phyloP scores from a whole-genome alignment of 345 rosid genomes.

The Gossypium arboreum region DNA sequence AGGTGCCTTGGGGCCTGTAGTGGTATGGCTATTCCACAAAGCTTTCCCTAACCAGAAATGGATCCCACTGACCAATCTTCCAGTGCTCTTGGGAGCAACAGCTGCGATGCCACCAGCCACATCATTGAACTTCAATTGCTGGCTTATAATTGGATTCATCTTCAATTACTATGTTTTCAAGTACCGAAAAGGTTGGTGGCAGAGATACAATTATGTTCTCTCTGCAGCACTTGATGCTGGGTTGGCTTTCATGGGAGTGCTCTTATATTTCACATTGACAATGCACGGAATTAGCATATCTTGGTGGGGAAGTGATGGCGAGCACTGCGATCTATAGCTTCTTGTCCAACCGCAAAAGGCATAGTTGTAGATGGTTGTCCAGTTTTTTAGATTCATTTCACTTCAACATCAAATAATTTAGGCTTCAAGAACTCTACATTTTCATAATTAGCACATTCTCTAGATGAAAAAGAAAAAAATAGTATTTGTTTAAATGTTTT shows the following conservation, averaged over 20 bases:
- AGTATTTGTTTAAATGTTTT: neutral
- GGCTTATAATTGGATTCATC: conserved; percentile 39
- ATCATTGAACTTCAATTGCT: conserved; percentile 47
- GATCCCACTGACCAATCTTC: too few species aligned
- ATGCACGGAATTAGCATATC: conserved; percentile 24
- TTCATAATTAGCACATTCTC: neutral
- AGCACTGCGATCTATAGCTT: conserved; percentile 46
- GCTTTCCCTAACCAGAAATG: too few species aligned
- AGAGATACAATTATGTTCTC: conserved; percentile 54
- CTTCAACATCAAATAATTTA: neutral
- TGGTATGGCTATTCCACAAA: too few species aligned
- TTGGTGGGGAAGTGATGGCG: conserved; percentile 54
- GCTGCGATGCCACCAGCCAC: conserved; percentile 51
- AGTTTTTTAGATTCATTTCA: conserved; percentile 12
- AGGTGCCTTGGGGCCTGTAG: too few species aligned
- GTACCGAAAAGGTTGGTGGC: conserved; percentile 53
- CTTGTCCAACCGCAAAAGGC: conserved; percentile 55
- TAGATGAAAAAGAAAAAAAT: neutral
- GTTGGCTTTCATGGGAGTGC: conserved; percentile 54
- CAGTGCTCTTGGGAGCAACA: too few species aligned
- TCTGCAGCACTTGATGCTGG: conserved; percentile 63
- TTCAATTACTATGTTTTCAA: conserved; percentile 50
- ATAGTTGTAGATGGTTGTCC: conserved; percentile 49
- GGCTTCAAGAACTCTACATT: neutral
- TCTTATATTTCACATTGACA: conserved; percentile 45